Evolutionary conservation across 1,139 yeast species (phyloP).

Genomic region (Candida buenavistaensis): DNA sequence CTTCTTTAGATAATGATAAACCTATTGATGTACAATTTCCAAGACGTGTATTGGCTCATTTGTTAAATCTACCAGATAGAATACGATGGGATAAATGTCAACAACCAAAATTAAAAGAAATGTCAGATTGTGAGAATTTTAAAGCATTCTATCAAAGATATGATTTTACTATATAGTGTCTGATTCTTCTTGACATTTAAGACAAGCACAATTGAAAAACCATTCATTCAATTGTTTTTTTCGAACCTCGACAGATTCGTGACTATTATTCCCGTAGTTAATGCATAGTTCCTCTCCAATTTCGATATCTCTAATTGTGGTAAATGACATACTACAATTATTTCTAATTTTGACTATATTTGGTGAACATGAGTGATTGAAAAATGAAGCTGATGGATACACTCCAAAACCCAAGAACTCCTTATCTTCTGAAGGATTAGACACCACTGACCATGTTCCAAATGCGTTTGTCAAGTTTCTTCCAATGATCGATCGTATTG

Average conservation of each 20-base stretch:
- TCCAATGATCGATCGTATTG: conserved; percentile 54
- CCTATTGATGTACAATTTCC: conserved; percentile 74
- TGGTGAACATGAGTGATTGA: conserved; percentile 67
- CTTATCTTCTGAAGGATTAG: conserved; percentile 41
- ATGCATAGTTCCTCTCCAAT: conserved; percentile 58
- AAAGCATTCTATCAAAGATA: conserved; percentile 47
- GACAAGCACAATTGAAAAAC: conserved; percentile 63
- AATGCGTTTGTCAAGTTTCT: conserved; percentile 72
- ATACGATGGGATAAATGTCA: conserved; percentile 73
- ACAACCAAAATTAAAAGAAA: conserved; percentile 59
- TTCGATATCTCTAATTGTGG: conserved; percentile 28
- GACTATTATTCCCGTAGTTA: conserved; percentile 56
- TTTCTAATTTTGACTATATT: conserved; percentile 36
- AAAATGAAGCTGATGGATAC: conserved; percentile 66
- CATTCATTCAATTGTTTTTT: conserved; percentile 50
- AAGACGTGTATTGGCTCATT: conserved; percentile 66
- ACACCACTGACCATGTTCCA: conserved; percentile 62
- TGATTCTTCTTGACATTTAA: conserved; percentile 33
- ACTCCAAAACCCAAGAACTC: conserved; percentile 71
- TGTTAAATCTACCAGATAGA: conserved; percentile 60
- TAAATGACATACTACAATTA: conserved; percentile 23
- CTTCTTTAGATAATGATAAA: conserved; percentile 25
- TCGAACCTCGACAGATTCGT: conserved; percentile 43
- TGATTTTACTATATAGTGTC: conserved; percentile 36
- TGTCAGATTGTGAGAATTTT: conserved; percentile 59